These are phyloP conservation scores for Balansia obtecta DNA, from an alignment of 2,329 filamentous ascomycete genomes.

Conservation along the genomic window DNA sequence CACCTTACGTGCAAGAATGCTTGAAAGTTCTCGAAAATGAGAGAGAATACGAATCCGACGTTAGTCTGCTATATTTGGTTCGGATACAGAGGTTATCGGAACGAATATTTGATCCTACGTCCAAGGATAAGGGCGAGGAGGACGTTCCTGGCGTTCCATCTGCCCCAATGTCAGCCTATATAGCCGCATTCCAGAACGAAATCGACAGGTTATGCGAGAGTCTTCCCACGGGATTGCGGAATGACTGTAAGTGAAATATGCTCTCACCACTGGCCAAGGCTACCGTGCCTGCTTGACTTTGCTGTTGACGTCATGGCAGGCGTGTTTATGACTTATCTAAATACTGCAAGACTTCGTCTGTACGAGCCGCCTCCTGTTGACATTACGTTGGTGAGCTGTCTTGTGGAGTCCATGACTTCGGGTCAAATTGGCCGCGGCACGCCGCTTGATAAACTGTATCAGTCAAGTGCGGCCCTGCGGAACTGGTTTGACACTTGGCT, in stretches of 20 bases:
- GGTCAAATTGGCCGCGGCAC: conserved; percentile 25
- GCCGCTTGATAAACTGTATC: conserved; percentile 36
- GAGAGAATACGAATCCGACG: conserved; percentile 34
- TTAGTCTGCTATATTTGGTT: conserved; percentile 32
- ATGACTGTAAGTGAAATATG: conserved; percentile 24
- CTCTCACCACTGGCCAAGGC: neutral
- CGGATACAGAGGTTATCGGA: conserved; percentile 38
- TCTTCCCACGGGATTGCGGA: conserved; percentile 22
- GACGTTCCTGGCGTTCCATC: conserved; percentile 22
- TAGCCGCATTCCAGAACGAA: conserved; percentile 33
- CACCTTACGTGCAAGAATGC: conserved; percentile 39
- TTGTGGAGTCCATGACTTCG: conserved; percentile 29
- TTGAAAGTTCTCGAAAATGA: conserved; percentile 30
- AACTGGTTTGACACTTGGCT: conserved; percentile 38
- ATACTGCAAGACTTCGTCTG: conserved; percentile 29
- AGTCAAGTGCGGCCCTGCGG: conserved; percentile 32
- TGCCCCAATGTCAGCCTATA: conserved; percentile 31
- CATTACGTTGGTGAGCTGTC: conserved; percentile 24
- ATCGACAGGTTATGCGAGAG: conserved; percentile 27
- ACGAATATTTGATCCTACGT: conserved; percentile 31
- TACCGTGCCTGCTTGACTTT: too few species aligned
- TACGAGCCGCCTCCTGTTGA: conserved; percentile 36
- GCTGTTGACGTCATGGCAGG: neutral
- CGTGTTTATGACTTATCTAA: conserved; percentile 18
- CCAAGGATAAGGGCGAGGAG: conserved; percentile 21